These are phyloP conservation scores for Trichocladium antarcticum DNA, from an alignment of 495 filamentous ascomycete species.

Conservation along the genomic window DNA sequence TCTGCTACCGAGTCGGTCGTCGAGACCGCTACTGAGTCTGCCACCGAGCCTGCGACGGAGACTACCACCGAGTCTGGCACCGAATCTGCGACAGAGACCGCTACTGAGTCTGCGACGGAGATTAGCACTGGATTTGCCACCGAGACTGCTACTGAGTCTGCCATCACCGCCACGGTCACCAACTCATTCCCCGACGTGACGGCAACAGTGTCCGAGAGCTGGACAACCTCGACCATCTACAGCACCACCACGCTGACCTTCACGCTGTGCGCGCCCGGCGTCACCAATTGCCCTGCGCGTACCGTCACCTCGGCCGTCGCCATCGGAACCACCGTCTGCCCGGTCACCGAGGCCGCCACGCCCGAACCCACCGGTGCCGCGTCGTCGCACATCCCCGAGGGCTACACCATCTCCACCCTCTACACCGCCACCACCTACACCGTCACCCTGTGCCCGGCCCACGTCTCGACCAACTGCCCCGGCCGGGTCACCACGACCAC, in stretches of 20 bases:
- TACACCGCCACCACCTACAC: conserved; percentile 48
- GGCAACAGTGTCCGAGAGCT: conserved; percentile 6
- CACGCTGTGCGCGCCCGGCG: conserved; percentile 45
- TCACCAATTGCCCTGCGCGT: conserved; percentile 51
- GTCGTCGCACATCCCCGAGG: no score
- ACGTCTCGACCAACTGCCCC: conserved; percentile 52
- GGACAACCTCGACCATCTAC: conserved; percentile 50
- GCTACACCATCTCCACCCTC: conserved; percentile 48
- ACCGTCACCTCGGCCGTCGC: conserved; percentile 45
- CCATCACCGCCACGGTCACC: conserved; percentile 6
- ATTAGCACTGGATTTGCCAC: not conserved
- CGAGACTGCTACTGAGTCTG: conserved; percentile 3
- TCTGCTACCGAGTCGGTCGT: conserved; percentile 3
- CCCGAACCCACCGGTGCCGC: conserved; percentile 23
- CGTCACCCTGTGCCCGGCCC: conserved; percentile 46
- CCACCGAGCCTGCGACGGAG: conserved; percentile 1
- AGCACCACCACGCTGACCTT: conserved; percentile 47
- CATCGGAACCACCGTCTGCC: conserved; percentile 51
- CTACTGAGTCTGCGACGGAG: not conserved
- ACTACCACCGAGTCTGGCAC: not conserved
- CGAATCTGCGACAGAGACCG: not conserved
- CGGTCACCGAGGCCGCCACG: conserved; percentile 32
- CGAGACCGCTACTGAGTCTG: conserved; percentile 9
- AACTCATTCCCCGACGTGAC: no score
- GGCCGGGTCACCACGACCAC: conserved; percentile 44